A percentile compares a stretch with the other conserved stretches of the same genome.
Conservation (phyloP, 2,329 filamentous ascomycete genomes). For the Huntiella decipiens region DNA sequence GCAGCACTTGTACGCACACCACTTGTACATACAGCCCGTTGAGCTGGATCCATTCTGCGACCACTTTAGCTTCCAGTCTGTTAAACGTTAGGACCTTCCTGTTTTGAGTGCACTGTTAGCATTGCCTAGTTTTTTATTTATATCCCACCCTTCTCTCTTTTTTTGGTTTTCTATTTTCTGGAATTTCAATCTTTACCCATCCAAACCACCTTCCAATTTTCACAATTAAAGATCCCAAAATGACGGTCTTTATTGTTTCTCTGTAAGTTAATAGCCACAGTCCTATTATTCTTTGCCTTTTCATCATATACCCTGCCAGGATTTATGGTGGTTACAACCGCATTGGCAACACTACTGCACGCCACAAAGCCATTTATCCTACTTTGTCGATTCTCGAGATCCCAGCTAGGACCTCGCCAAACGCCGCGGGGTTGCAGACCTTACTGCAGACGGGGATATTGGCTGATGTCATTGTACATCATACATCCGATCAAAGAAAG, state of each 20-base stretch:
- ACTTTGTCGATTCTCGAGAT: too few relatives aligned
- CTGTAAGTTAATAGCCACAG: conserved; percentile 20
- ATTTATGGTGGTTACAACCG: too few relatives aligned
- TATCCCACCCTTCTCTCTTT: neutral
- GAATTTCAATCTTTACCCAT: neutral
- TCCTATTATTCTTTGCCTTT: neutral
- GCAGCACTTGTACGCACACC: too few relatives aligned
- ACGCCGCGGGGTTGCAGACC: too few relatives aligned
- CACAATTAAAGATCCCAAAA: conserved; percentile 13
- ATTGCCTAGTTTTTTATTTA: neutral
- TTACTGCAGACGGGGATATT: neutral
- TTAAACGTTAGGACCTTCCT: neutral
- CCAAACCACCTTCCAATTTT: neutral
- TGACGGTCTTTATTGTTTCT: conserved; percentile 34
- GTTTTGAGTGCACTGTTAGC: neutral
- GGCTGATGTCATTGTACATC: neutral
- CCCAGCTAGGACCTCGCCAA: too few relatives aligned
- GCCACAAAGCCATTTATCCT: too few relatives aligned
- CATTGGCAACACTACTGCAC: too few relatives aligned
- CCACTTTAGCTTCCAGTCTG: too few relatives aligned
- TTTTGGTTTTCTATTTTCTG: neutral
- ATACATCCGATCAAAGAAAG: too few relatives aligned
- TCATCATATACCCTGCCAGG: neutral
- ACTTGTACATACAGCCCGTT: too few relatives aligned
- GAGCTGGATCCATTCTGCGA: too few relatives aligned